Percentiles rank a stretch among this genome's conserved stretches.
phyloP scores from a whole-genome alignment of 1,284 basidiomycete species.

The Malassezia japonica region DNA sequence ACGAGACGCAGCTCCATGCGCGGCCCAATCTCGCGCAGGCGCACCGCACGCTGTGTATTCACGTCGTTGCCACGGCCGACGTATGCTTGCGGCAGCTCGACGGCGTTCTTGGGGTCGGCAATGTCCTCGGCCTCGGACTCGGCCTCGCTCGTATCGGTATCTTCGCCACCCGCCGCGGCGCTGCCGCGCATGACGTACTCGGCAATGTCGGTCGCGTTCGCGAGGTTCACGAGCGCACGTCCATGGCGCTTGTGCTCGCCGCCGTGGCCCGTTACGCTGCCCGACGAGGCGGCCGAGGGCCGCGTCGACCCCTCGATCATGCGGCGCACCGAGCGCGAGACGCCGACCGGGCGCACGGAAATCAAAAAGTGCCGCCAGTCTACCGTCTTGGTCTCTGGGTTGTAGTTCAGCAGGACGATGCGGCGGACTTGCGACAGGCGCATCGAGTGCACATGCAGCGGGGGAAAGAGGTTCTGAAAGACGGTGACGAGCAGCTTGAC shows the following conservation, averaged over 20 bases:
- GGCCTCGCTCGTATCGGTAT: conserved; percentile 52
- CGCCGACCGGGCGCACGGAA: conserved; percentile 84
- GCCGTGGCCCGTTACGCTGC: conserved; percentile 15
- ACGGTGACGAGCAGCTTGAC: conserved; percentile 60
- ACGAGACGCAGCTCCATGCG: conserved; percentile 83
- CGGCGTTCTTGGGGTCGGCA: conserved; percentile 54
- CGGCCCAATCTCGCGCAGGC: conserved; percentile 86
- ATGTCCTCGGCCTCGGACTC: conserved; percentile 76
- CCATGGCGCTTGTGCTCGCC: conserved; percentile 11
- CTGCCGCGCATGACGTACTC: conserved; percentile 76
- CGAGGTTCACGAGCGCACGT: conserved; percentile 61
- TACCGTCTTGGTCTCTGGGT: conserved; percentile 71
- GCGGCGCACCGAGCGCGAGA: conserved; percentile 81
- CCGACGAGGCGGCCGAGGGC: conserved; percentile 15
- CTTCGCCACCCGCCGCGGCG: conserved; percentile 63
- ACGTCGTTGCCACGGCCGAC: conserved; percentile 87
- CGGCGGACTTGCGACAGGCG: conserved; percentile 54
- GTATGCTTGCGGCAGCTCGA: conserved; percentile 81
- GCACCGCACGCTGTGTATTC: conserved; percentile 79
- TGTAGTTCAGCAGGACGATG: conserved; percentile 86
- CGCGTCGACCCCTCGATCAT: conserved; percentile 63
- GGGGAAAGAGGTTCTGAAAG: conserved; percentile 79
- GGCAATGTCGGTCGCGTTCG: conserved; percentile 82
- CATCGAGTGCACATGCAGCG: conserved; percentile 61
- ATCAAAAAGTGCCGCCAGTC: conserved; percentile 93